Base-by-base conservation (phyloP, 768 basidiomycete species). In the Dioszegia crocea region DNA sequence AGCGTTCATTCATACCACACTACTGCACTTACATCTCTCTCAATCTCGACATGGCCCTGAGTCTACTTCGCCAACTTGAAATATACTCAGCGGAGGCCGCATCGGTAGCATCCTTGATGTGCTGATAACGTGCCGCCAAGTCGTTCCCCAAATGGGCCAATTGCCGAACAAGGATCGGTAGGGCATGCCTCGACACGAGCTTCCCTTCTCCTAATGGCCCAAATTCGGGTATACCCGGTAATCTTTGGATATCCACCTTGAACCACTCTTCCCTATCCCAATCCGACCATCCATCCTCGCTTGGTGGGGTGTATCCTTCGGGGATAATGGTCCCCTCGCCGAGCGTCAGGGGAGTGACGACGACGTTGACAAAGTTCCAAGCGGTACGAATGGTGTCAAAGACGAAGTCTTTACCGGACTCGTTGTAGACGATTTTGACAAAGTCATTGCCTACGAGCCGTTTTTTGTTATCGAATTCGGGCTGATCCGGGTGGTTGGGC, bases 321-420 rank as follows among this genome's bases (percentile, higher is more conserved):
- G 51, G 57, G 5, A 29, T 88, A 19, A 57, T 33, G 31, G 44
- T 61, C 89, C 91, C 55, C 8, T 68, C 64, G 2, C 56, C 61
- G 19, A 57, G 44, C 10, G 74, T 71, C 36, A 75, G 70, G 0
- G 96, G 91, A 70, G 96, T 90, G 73, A 99, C 87, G 70, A 99
- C 86, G 70, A 99, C 90, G 79, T 98, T 98, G 70, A 97, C 85
- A 71, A 94, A 97, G 74, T 97, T 93, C 81, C 94, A 99, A 71
- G 90, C 86, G 9, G 94, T 94, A 23, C 83, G 79, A 56, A 99
- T 82, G 6, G 93, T 98, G 78, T 96, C 89, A 73, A 97, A 96
- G 51, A 80, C 83, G 78, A 96, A 98, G 6, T 78, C 77, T 24
- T 78, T 67, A n/a, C 93, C 93, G 11, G 91, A 91, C 73, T 98